Evolutionary conservation across 2,329 filamentous ascomycete genomes (phyloP).

Genomic region (Penicillium psychrosexuale): DNA sequence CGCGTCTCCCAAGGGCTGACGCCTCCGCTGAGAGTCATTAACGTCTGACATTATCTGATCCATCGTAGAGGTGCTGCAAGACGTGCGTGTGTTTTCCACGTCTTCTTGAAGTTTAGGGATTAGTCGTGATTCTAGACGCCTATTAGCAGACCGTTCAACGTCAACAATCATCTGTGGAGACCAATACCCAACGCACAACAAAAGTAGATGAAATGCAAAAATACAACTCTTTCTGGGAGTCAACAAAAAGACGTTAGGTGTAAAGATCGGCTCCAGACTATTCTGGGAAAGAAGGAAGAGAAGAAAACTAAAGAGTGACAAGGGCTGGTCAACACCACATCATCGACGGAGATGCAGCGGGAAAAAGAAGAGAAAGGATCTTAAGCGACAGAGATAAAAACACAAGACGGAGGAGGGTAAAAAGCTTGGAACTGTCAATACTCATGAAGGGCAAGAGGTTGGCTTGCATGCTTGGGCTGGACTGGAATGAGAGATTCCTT

Average conservation of each 20-base stretch:
- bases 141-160: background rate
- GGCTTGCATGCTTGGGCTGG: constrained; percentile 3
- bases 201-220: background rate
- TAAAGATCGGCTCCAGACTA: constrained; percentile 19
- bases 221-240: background rate
- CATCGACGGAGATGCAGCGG: background rate
- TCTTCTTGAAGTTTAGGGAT: background rate
- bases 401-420: background rate
- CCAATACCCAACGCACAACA: background rate
- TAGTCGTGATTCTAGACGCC: background rate
- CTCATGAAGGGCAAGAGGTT: background rate
- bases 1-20: constrained; percentile 22
- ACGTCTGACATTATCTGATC: constrained; percentile 17
- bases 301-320: constrained; percentile 1
- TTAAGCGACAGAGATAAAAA: background rate
- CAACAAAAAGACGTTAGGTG: background rate
- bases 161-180: background rate
- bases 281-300: background rate
- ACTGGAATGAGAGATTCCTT: constrained; percentile 5
- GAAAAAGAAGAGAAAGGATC: background rate
- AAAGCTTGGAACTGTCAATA: background rate
- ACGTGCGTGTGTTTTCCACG: background rate
- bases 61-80: background rate
- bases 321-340: constrained; percentile 6
- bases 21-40: constrained; percentile 18